phyloP scores from a whole-genome alignment of 2,329 filamentous ascomycete species.

The Diaporthe citrichinensis region DNA sequence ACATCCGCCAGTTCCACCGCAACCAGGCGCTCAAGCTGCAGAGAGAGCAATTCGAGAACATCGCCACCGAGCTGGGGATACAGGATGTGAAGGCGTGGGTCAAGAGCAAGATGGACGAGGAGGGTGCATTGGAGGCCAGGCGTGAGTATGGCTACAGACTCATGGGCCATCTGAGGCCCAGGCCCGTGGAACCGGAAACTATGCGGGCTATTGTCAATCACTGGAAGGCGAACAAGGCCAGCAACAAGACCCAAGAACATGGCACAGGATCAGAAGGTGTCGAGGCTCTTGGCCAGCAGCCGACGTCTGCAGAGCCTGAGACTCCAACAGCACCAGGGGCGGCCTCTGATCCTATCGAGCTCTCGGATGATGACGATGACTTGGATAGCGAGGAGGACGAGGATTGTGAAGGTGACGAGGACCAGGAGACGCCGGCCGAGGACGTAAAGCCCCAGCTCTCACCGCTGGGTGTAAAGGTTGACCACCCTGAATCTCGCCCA shows the following conservation, averaged over 20 bases:
- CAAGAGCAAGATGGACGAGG: slow-evolving; percentile 38
- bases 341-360: neutral
- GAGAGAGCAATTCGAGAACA: slow-evolving; percentile 36
- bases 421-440: neutral
- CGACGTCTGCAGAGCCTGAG: neutral
- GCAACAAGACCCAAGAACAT: neutral
- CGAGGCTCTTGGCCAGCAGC: neutral
- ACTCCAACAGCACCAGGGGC: neutral
- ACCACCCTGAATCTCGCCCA: neutral
- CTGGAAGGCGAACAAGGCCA: neutral
- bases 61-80: slow-evolving; percentile 34
- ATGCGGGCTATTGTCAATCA: slow-evolving; percentile 7
- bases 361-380: slow-evolving; percentile 20
- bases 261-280: neutral
- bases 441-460: neutral
- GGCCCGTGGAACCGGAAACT: neutral
- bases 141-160: slow-evolving; percentile 31
- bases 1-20: slow-evolving; percentile 21
- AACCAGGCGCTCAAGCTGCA: slow-evolving; percentile 21
- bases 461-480: neutral
- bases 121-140: slow-evolving; percentile 25
- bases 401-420: neutral
- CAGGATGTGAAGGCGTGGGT: slow-evolving; percentile 31
- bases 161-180: slow-evolving; percentile 35
- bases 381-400: slow-evolving; percentile 4